Percentiles rank a stretch among this genome's conserved stretches.
Evolutionary conservation across 2,329 filamentous ascomycete genomes (phyloP).

Genomic region (Helicocarpus griseus): DNA sequence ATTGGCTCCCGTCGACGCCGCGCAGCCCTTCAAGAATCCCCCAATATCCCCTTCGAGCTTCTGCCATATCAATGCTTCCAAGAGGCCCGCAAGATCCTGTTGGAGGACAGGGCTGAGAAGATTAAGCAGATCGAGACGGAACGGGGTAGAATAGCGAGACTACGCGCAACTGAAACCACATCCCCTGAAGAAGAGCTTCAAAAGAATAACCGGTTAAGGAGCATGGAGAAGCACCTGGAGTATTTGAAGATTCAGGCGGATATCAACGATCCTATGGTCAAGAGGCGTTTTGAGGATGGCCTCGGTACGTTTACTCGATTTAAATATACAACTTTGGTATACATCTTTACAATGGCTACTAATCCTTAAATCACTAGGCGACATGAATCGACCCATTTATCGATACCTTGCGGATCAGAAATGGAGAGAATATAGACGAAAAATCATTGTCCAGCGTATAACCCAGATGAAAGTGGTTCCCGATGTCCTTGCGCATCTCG

Average conservation of each 20-base stretch:
- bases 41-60: constrained; percentile 77
- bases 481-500: constrained; percentile 72
- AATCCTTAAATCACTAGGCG: constrained; percentile 45
- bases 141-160: constrained; percentile 56
- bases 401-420: constrained; percentile 76
- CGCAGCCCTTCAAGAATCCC: constrained; percentile 55
- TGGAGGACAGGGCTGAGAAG: constrained; percentile 73
- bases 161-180: constrained; percentile 50
- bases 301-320: constrained; percentile 49
- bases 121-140: constrained; percentile 60
- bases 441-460: constrained; percentile 75
- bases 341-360: constrained; percentile 5
- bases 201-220: constrained; percentile 58
- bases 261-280: constrained; percentile 88
- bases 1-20: constrained; percentile 79
- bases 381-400: constrained; percentile 96
- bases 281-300: constrained; percentile 89
- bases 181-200: constrained; percentile 53
- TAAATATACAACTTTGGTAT: too few relatives aligned
- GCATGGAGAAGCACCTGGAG: constrained; percentile 64
- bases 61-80: constrained; percentile 97
- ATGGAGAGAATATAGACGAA: constrained; percentile 76
- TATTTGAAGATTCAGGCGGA: constrained; percentile 80
- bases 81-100: constrained; percentile 76
- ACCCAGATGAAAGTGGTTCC: constrained; percentile 78